These are phyloP conservation scores for Mariannaea elegans DNA, from an alignment of 2,329 filamentous ascomycete species.

Conservation along the genomic window DNA sequence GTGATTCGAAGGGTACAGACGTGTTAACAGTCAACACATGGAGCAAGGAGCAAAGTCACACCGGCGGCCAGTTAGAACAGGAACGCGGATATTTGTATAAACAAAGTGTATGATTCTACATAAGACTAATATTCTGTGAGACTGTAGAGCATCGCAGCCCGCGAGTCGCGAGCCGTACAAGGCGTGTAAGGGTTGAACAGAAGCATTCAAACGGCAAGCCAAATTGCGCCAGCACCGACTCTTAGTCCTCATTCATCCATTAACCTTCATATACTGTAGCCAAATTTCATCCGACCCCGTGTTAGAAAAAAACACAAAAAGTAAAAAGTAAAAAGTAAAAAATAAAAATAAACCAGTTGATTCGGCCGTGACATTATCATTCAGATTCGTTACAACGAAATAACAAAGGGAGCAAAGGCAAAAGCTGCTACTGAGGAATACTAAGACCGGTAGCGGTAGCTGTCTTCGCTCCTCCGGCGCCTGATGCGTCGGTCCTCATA, in stretches of 20 bases:
- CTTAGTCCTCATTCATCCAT: background rate
- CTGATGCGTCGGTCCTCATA: conserved; percentile 39
- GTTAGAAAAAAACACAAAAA: background rate
- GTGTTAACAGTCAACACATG: too few species aligned
- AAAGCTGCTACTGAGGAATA: background rate
- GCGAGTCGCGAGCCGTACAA: too few species aligned
- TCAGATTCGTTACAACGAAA: conserved; percentile 17
- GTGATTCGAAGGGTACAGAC: too few species aligned
- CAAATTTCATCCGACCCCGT: background rate
- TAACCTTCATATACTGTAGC: background rate
- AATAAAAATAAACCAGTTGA: too few species aligned
- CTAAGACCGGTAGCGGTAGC: conserved; percentile 34
- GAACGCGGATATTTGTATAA: background rate
- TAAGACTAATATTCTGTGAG: background rate
- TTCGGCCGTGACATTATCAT: conserved; percentile 20
- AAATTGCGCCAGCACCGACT: background rate
- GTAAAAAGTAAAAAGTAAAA: background rate
- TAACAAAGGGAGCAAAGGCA: background rate
- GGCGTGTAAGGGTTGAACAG: background rate
- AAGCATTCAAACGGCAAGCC: background rate
- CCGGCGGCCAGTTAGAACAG: too few species aligned
- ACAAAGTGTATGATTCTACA: conserved; percentile 3
- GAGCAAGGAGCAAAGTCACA: too few species aligned
- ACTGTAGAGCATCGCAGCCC: too few species aligned
- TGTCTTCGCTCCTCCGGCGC: conserved; percentile 39